A percentile compares a stretch with the other conserved stretches of the same genome.
Evolutionary conservation across 2,329 filamentous ascomycete species (phyloP).

Genomic region (Lasiodiplodia theobromae): DNA sequence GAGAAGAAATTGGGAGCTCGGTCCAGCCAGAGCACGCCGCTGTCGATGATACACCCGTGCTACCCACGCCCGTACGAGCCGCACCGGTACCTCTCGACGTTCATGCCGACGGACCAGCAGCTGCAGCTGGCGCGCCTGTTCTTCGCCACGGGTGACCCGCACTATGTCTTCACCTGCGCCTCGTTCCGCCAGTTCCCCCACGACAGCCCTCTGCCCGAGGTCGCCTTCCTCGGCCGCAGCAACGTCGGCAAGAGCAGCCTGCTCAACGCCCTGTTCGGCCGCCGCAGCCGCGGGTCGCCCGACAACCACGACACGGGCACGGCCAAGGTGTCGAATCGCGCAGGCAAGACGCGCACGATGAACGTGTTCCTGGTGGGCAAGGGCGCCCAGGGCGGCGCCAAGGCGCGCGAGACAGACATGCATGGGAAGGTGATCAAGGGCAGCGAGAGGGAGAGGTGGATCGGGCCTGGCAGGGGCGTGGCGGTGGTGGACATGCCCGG

Average conservation of each 20-base stretch:
- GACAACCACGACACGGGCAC: slow-evolving; percentile 42
- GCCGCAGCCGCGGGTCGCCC: slow-evolving; percentile 35
- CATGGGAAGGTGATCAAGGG: slow-evolving; percentile 6
- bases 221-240: slow-evolving; percentile 72
- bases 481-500: slow-evolving; percentile 73
- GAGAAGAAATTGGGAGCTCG: background rate
- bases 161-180: slow-evolving; percentile 66
- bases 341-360: slow-evolving; percentile 68
- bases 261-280: slow-evolving; percentile 66
- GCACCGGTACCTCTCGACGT: slow-evolving; percentile 7
- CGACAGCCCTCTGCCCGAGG: slow-evolving; percentile 62
- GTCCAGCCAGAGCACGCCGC: background rate
- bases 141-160: slow-evolving; percentile 54
- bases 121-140: slow-evolving; percentile 51
- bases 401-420: slow-evolving; percentile 21
- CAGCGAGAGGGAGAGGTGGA: slow-evolving; percentile 43
- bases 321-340: slow-evolving; percentile 62
- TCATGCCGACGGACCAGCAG: slow-evolving; percentile 45
- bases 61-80: slow-evolving; percentile 24
- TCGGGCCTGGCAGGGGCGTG: slow-evolving; percentile 56
- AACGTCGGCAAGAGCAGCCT: slow-evolving; percentile 75
- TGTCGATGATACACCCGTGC: background rate
- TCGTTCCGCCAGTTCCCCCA: slow-evolving; percentile 67
- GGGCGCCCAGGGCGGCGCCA: slow-evolving; percentile 25
- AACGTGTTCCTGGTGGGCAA: slow-evolving; percentile 66